Conservation (phyloP, 2,329 filamentous ascomycete species). For the Ascochyta lentis region DNA sequence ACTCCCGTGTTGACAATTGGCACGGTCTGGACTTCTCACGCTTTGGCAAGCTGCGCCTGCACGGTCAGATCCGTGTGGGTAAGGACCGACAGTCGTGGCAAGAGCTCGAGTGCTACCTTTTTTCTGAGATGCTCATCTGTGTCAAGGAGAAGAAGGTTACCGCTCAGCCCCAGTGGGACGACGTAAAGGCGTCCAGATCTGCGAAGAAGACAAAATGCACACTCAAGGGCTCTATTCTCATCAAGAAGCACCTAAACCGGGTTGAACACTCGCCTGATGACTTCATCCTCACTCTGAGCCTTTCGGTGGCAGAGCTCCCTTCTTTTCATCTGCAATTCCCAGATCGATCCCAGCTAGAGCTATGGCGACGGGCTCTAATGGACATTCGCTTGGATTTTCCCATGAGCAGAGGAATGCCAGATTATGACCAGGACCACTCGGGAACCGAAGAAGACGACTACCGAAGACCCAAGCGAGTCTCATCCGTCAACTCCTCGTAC, state of each 20-base stretch:
- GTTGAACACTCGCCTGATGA: slow-evolving; percentile 78
- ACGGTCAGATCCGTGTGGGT: slow-evolving; percentile 88
- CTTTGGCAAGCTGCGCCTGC: slow-evolving; percentile 90
- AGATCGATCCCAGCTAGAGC: slow-evolving; percentile 80
- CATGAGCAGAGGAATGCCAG: slow-evolving; percentile 63
- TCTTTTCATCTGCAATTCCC: slow-evolving; percentile 93
- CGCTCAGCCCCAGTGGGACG: slow-evolving; percentile 70
- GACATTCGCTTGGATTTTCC: slow-evolving; percentile 78
- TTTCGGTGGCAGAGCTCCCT: slow-evolving; percentile 90
- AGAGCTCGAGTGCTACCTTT: slow-evolving; percentile 95
- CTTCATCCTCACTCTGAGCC: slow-evolving; percentile 82
- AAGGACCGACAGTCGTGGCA: slow-evolving; percentile 98
- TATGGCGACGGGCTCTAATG: slow-evolving; percentile 86
- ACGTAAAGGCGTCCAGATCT: slow-evolving; percentile 53
- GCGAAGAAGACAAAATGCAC: slow-evolving; percentile 78
- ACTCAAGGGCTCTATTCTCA: slow-evolving; percentile 94
- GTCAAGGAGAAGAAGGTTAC: slow-evolving; percentile 92
- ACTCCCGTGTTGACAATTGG: slow-evolving; percentile 95
- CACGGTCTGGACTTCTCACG: slow-evolving; percentile 91
- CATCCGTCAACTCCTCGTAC: slow-evolving; percentile 85
- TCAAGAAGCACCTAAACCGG: slow-evolving; percentile 96
- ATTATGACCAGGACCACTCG: slow-evolving; percentile 81
- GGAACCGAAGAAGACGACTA: slow-evolving; percentile 91
- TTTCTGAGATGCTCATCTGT: slow-evolving; percentile 98
- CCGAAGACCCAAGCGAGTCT: slow-evolving; percentile 71